Conservation (phyloP, 2,329 filamentous ascomycete species). For the Cryphonectria radicalis region DNA sequence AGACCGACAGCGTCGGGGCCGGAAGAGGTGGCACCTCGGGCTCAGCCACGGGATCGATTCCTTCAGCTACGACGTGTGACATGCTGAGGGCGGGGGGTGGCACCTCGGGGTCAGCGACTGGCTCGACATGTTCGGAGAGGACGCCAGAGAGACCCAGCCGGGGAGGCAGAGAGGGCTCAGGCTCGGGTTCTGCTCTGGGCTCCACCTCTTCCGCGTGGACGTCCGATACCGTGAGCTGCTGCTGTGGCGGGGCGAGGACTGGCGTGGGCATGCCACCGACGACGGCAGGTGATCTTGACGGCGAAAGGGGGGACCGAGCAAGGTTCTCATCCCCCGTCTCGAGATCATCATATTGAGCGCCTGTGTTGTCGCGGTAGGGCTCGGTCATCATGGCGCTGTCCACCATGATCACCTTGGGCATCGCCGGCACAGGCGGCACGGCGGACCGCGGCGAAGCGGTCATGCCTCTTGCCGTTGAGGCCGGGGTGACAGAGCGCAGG, state of each 20-base stretch:
- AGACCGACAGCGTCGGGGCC: slow-evolving; percentile 30
- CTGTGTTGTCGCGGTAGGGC: slow-evolving; percentile 58
- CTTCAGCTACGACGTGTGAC: slow-evolving; percentile 21
- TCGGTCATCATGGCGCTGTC: slow-evolving; percentile 67
- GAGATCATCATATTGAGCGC: slow-evolving; percentile 55
- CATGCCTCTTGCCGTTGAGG: slow-evolving; percentile 47
- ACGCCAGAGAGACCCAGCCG: slow-evolving; percentile 41
- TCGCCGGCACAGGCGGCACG: slow-evolving; percentile 50
- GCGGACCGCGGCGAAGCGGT: slow-evolving; percentile 46
- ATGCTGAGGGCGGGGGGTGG: slow-evolving; percentile 19
- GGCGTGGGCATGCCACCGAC: slow-evolving; percentile 31
- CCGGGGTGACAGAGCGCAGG: slow-evolving; percentile 52
- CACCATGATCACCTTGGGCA: slow-evolving; percentile 61
- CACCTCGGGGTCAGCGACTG: slow-evolving; percentile 32
- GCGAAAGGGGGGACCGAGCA: slow-evolving; percentile 60
- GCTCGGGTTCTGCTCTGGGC: slow-evolving; percentile 41
- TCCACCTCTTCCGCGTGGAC: slow-evolving; percentile 51
- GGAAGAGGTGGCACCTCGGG: slow-evolving; percentile 34
- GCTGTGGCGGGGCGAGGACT: slow-evolving; percentile 40
- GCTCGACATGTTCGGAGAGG: slow-evolving; percentile 36
- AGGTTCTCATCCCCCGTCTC: slow-evolving; percentile 58
- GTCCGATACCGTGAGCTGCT: slow-evolving; percentile 48
- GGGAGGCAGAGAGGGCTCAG: slow-evolving; percentile 40
- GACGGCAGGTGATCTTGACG: slow-evolving; percentile 48
- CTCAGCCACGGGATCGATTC: slow-evolving; percentile 37